phyloP scores from a whole-genome alignment of 1,139 yeast genomes.

The Protomyces inouyei region DNA sequence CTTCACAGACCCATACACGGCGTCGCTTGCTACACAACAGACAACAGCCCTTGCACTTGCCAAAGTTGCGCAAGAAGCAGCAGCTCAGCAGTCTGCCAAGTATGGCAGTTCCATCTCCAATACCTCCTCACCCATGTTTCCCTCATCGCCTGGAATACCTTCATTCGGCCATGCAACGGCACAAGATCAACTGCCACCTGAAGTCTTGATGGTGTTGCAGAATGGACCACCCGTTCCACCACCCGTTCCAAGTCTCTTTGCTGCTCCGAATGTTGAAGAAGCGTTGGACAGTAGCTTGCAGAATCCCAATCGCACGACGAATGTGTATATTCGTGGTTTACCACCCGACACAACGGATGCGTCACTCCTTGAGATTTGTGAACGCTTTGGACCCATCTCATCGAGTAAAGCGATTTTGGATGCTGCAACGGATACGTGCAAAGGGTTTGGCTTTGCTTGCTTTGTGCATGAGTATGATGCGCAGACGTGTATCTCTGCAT shows the following conservation, averaged over 20 bases:
- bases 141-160: background rate
- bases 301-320: slow-evolving; percentile 34
- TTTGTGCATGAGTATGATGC: slow-evolving; percentile 33
- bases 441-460: slow-evolving; percentile 35
- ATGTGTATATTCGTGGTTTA: slow-evolving; percentile 37
- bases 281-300: slow-evolving; percentile 33
- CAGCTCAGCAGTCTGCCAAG: background rate
- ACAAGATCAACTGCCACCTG: background rate
- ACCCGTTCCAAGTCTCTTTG: slow-evolving; percentile 27
- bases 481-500: slow-evolving; percentile 32
- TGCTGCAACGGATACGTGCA: slow-evolving; percentile 31
- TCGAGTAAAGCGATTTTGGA: slow-evolving; percentile 36
- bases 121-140: background rate
- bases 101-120: background rate
- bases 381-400: slow-evolving; percentile 33
- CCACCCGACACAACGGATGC: slow-evolving; percentile 35
- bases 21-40: background rate
- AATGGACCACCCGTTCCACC: slow-evolving; percentile 21
- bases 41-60: background rate
- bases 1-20: background rate
- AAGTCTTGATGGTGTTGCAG: background rate
- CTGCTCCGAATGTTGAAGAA: slow-evolving; percentile 18
- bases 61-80: slow-evolving; percentile 6
- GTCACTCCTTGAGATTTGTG: slow-evolving; percentile 30
- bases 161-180: background rate